Base-by-base conservation (phyloP, 305 asterid species). In the Solanum hybrid region DNA sequence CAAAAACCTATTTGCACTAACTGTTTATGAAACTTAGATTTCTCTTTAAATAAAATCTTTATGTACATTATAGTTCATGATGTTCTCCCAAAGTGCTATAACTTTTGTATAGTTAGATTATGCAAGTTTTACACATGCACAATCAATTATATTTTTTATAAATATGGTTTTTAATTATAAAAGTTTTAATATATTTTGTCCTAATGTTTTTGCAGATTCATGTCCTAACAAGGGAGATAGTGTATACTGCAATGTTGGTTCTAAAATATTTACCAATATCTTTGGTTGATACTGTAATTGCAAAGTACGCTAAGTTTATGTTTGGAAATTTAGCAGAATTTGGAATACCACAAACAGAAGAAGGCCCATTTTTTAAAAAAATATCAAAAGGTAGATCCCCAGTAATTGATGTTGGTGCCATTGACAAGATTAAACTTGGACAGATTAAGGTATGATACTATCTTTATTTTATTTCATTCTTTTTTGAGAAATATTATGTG, bases 161-260 rank as follows among this genome's bases (percentile, higher is more conserved):
- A n/a, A 66, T 66, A 66, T 66, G 31, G 14, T 66, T 66, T 1
- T n/a, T 10, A 11, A 17, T n/a, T 16, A 10, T 51, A 10, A 10
- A 69, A 26, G 20, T 16, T 71, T 38, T 38, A 1, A 40, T 71
- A 66, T 17, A 2, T n/a, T 34, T 76, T 36, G 20, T 42, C 27
- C 17, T 29, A 5, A 16, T 82, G 29, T 17, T 77, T 76, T 51
- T 89, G 8, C 24, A 89, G 86, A 10, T 85, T 29, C 88, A 73
- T 89, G 10, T 89, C 10, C 27, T 84, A 22, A 89, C 88, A 32
- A 73, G 35, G 79, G 88, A 85, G 14, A 72, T 89, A 78, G 79
- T 89, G 79, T 38, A 42, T 51, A 26, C 1, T 8, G 69, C 88
- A 31, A 84, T 89, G 90, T 11, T 32, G 71, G 3, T 89, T 10